Evolutionary conservation across 192 early-diverging fungal genomes (phyloP).

Genomic region (Umbelopsis sp.): DNA sequence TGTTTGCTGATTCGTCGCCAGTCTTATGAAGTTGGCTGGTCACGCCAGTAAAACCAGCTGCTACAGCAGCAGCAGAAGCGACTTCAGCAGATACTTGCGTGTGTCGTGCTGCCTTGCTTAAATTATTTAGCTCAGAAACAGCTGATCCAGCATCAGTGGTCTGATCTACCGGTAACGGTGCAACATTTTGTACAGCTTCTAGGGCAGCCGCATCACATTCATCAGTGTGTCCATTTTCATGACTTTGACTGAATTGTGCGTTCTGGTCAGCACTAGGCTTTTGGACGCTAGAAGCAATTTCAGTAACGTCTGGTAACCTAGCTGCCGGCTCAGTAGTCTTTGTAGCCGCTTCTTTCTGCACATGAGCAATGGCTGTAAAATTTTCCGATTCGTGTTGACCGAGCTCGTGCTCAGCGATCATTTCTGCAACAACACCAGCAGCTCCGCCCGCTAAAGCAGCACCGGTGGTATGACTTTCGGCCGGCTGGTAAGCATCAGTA

Average conservation of each 20-base stretch:
- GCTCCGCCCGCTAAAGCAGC: conserved; percentile 30
- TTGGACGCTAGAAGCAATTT: too few species aligned
- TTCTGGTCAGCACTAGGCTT: too few species aligned
- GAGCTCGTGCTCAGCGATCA: not conserved
- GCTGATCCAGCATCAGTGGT: too few species aligned
- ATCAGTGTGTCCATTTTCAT: too few species aligned
- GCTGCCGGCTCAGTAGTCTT: conserved; percentile 22
- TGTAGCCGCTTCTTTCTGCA: conserved; percentile 19
- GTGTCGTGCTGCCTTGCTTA: not conserved
- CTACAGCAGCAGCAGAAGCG: conserved; percentile 31
- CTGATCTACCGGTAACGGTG: too few species aligned
- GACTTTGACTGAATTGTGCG: too few species aligned
- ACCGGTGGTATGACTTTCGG: not conserved
- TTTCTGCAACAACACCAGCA: conserved; percentile 25
- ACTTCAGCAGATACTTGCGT: conserved; percentile 25
- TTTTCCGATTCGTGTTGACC: not conserved
- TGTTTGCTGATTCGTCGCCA: too few species aligned
- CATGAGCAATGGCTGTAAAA: not conserved
- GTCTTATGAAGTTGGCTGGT: too few species aligned
- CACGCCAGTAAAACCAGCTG: conserved; percentile 22
- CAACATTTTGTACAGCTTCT: too few species aligned
- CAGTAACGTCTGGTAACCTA: too few species aligned
- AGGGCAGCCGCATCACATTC: too few species aligned
- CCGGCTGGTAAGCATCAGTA: conserved; percentile 13
- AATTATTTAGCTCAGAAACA: not conserved